A percentile compares a stretch with the other conserved stretches of the same genome.
These are phyloP conservation scores for Stereum hirsutum DNA, from an alignment of 1,284 basidiomycete species.

Conservation along the genomic window DNA sequence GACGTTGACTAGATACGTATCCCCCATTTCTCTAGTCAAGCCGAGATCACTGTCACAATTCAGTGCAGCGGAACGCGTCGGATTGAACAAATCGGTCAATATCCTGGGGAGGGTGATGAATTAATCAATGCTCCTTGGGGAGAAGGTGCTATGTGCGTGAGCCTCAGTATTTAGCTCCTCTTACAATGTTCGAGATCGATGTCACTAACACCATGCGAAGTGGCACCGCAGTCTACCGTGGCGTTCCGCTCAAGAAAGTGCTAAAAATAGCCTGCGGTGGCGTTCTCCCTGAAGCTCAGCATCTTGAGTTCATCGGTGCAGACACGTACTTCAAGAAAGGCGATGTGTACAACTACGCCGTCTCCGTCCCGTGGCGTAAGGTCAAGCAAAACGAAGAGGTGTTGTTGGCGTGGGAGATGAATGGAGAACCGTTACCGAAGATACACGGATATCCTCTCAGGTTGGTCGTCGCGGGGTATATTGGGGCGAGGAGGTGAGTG, in stretches of 20 bases:
- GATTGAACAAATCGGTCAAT: constrained; percentile 42
- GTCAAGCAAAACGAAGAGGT: constrained; percentile 41
- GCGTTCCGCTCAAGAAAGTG: constrained; percentile 44
- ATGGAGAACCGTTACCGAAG: constrained; percentile 41
- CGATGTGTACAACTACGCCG: constrained; percentile 43
- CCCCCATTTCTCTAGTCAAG: constrained; percentile 25
- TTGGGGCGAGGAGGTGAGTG: constrained; percentile 49
- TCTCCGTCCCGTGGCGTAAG: constrained; percentile 45
- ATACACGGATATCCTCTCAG: constrained; percentile 49
- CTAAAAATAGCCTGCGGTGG: constrained; percentile 45
- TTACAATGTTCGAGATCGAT: too few relatives aligned
- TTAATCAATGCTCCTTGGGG: constrained; percentile 48
- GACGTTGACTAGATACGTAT: too few relatives aligned
- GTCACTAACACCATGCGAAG: neutral
- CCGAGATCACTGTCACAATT: constrained; percentile 40
- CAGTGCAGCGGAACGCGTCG: constrained; percentile 48
- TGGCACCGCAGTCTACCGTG: constrained; percentile 13
- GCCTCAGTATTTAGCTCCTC: neutral
- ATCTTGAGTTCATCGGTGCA: constrained; percentile 47
- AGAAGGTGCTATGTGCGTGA: constrained; percentile 45
- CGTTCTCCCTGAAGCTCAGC: constrained; percentile 35
- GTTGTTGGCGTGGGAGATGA: constrained; percentile 52
- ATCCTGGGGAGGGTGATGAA: constrained; percentile 52
- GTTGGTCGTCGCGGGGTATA: constrained; percentile 45
- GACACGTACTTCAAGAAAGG: constrained; percentile 55